Evolutionary conservation across 495 filamentous ascomycete species (phyloP), one percentile per base, ranked within the genome.

Genomic region (Tuber microsphaerosporum): DNA sequence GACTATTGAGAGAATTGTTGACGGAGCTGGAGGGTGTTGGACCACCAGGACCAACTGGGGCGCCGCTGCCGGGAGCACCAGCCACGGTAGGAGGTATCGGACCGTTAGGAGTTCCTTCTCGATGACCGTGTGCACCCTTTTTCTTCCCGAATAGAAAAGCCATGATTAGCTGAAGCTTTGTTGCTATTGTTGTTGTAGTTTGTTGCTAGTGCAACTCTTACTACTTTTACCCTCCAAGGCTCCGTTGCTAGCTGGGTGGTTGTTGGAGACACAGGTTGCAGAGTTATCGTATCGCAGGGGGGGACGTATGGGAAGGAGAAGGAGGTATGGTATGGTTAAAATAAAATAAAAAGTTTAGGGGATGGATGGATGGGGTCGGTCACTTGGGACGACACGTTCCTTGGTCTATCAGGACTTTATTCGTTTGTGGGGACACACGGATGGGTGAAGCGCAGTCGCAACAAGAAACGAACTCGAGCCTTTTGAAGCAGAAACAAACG

Each of bases 121-220:
- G 78, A 42, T 82, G 73, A 79, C 77, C 77, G 73, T 82, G 81
- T 70, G 81, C 77, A 75, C 81, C 81, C 82, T 88, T 89, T 84
- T 89, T 90, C 74, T 88, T 89, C 80, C 89, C 89, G 79, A 90
- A 90, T 74, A 90, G 83, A 84, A 90, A 90, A 69, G 88, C 88
- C 88, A 90, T 89, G 83, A 84, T 87, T 37, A 14, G 41, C 10
- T 61, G 0, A 34, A 22, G 20, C 34, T n/a, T 26, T 6, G 44
- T 65, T 41, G 71, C 9, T 73, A 46, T 34, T 26, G 71, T 44
- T n/a, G 31, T 73, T 26, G 22, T 37, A 70, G 8, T 39, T 73
- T 65, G 56, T 17, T 17, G 56, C 26, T 65, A 4, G 56, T 34
- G 17, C 56, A 65, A 31, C 56, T 65, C 56, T 26, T 34, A 26